Base-by-base conservation (phyloP, 2,329 filamentous ascomycete genomes). In the Coleophoma eucalyptorum region DNA sequence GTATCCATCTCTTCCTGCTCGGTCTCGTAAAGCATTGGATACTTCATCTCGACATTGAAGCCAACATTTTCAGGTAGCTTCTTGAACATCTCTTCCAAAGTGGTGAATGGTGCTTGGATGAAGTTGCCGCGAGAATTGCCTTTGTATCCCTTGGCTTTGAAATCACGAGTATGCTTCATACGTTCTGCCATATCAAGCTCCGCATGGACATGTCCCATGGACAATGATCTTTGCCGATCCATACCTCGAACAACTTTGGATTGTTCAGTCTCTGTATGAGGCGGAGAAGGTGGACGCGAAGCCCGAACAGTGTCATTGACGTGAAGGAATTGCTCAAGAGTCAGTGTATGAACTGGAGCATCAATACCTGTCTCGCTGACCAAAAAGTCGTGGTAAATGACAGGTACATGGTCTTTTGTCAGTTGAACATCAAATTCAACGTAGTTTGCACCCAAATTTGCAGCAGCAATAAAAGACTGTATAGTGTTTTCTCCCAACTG, bases 31-130 rank as follows among this genome's bases (percentile, higher is more conserved):
- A 99, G 81, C 92, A 97, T 97, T 5, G 94, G 94, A 66, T 99
- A 99, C 72, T 99, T 97, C 80, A 99, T 89, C 74, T 99, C 94
- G 60, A 99, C 96, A 70, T 99, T 97, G 79, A 99, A 99, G 13
- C 94, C 92, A 19, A 96, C 88, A 13, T 82, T 78, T 55, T 87
- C 80, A 0, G 91, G 90, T 0, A 99, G 74, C 64, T 92, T 86
- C 62, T 82, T 81, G 72, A 99, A 97, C 66, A 97, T 84, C 55
- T 97, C 90, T 68, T 97, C 91, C 4, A 99, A 77, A 0, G 94
- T 99, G 7, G 93, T 92, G 71, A 99, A 99, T 0, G 93, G 91
- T 0, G 89, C 90, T 67, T 97, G 93, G 62, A 99, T 97, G 62
- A 95, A 95, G 65, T 90, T 91, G 48, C 93, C 94, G 4, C 94